These are phyloP conservation scores for Boletus bicolor DNA, from an alignment of 768 basidiomycete species.

Conservation along the genomic window DNA sequence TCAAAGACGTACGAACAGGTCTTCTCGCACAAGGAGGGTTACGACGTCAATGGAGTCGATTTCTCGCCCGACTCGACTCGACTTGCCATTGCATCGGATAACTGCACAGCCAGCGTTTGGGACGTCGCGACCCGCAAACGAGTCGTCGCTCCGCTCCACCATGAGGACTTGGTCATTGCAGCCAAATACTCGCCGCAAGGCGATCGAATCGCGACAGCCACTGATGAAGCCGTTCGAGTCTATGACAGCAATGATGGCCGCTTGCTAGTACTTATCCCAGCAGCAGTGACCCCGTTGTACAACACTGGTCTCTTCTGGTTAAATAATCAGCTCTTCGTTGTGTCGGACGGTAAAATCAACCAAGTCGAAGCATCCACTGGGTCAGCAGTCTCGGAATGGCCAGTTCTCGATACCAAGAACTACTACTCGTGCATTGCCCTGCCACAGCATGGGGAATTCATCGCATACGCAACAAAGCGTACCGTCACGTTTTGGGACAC, in stretches of 20 bases:
- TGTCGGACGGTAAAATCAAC: background rate
- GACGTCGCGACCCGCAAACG: background rate
- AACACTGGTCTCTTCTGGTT: constrained; percentile 5
- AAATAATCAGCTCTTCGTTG: background rate
- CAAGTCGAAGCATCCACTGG: background rate
- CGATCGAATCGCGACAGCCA: background rate
- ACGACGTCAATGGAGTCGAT: background rate
- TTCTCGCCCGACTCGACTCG: constrained; percentile 6
- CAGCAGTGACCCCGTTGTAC: background rate
- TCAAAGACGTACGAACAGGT: background rate
- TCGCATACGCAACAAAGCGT: background rate
- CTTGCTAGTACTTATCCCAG: background rate
- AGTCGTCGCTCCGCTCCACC: background rate
- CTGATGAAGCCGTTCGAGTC: background rate
- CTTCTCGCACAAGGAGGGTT: background rate
- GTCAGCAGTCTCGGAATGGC: background rate
- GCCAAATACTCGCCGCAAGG: constrained; percentile 1
- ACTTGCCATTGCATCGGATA: background rate
- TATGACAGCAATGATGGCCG: background rate
- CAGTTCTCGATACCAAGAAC: background rate
- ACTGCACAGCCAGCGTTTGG: background rate
- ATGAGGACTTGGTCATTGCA: background rate
- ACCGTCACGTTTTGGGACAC: constrained; percentile 1
- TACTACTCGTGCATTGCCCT: background rate
- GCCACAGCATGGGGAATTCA: background rate